These are phyloP conservation scores for Stromatinia cepivora DNA, from an alignment of 2,329 filamentous ascomycete genomes.

Conservation along the genomic window DNA sequence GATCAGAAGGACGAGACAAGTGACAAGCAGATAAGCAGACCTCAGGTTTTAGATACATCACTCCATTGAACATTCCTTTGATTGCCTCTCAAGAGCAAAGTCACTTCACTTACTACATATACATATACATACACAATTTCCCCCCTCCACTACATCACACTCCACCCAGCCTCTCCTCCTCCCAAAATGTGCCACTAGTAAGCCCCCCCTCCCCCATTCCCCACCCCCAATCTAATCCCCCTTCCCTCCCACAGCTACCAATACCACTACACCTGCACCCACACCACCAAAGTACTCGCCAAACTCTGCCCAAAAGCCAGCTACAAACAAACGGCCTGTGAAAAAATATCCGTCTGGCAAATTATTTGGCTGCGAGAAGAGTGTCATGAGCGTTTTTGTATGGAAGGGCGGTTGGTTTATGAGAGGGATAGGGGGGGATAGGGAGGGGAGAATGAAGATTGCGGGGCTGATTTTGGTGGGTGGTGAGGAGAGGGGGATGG, in stretches of 20 bases:
- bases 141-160: too few species aligned
- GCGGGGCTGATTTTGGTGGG: neutral
- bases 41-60: neutral
- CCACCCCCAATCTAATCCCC: conserved; percentile 22
- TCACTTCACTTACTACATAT: neutral
- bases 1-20: neutral
- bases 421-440: neutral
- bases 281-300: conserved; percentile 35
- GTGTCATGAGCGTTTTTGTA: conserved; percentile 34
- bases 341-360: conserved; percentile 38
- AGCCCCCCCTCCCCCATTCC: neutral
- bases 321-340: conserved; percentile 39
- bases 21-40: neutral
- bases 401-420: too few species aligned
- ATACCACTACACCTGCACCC: conserved; percentile 38
- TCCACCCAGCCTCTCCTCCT: neutral
- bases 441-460: neutral
- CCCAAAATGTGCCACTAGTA: conserved; percentile 20
- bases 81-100: neutral
- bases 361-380: conserved; percentile 36
- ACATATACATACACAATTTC: too few species aligned
- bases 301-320: conserved; percentile 35
- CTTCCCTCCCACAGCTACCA: conserved; percentile 32
- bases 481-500: neutral
- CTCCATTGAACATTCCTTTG: neutral